phyloP scores from a whole-genome alignment of 2,329 filamentous ascomycete species.

The Didymella arachidicola region DNA sequence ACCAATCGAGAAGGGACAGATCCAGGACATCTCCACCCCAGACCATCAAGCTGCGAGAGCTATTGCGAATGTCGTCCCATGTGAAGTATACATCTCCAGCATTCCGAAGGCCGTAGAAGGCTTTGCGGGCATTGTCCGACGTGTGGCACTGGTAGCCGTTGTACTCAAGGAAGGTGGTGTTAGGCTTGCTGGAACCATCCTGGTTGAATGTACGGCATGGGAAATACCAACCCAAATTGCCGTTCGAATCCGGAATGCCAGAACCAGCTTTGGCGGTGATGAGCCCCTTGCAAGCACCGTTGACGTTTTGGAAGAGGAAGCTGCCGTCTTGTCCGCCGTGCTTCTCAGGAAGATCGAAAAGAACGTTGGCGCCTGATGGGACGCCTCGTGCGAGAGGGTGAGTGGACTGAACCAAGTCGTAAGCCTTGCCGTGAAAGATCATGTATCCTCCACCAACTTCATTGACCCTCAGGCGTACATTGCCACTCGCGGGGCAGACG shows the following conservation, averaged over 20 bases:
- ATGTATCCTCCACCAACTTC: slow-evolving; percentile 83
- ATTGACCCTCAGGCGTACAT: slow-evolving; percentile 77
- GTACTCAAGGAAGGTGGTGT: slow-evolving; percentile 77
- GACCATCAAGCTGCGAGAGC: slow-evolving; percentile 86
- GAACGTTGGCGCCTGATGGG: slow-evolving; percentile 75
- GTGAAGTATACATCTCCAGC: slow-evolving; percentile 93
- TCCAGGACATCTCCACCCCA: slow-evolving; percentile 96
- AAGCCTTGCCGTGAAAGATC: slow-evolving; percentile 95
- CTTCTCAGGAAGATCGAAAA: slow-evolving; percentile 84
- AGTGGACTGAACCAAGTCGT: slow-evolving; percentile 77
- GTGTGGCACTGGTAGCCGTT: slow-evolving; percentile 91
- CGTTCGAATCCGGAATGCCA: slow-evolving; percentile 73
- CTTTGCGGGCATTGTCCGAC: slow-evolving; percentile 68
- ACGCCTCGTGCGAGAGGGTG: slow-evolving; percentile 86
- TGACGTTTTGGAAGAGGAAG: slow-evolving; percentile 98
- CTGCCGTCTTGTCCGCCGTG: slow-evolving; percentile 91
- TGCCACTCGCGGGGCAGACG: slow-evolving; percentile 77
- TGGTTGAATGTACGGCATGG: slow-evolving; percentile 92
- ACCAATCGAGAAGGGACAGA: slow-evolving; percentile 86
- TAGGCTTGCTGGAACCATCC: slow-evolving; percentile 83
- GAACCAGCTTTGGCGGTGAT: slow-evolving; percentile 77
- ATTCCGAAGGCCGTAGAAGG: slow-evolving; percentile 76
- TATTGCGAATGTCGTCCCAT: slow-evolving; percentile 93
- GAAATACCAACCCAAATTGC: slow-evolving; percentile 93
- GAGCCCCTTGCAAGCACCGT: slow-evolving; percentile 91